Evolutionary conservation across 176 grass and related monocot species (phyloP).

Genomic region (Avena sativa): DNA sequence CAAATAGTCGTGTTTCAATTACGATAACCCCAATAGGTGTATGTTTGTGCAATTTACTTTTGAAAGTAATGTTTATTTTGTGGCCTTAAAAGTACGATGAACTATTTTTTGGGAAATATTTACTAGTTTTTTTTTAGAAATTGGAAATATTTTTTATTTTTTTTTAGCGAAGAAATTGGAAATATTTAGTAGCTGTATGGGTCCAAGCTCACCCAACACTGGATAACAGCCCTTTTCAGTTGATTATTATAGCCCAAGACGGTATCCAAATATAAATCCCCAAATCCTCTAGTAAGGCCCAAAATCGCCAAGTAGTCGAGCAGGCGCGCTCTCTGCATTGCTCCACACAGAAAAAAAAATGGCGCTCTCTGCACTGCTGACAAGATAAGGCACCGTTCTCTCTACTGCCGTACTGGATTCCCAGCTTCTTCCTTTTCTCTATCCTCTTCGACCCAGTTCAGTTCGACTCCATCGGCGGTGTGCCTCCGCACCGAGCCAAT

Average conservation of each 20-base stretch:
- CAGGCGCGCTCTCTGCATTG: not conserved
- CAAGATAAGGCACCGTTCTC: slow-evolving; percentile 61
- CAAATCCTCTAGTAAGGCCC: not conserved
- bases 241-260: not conserved
- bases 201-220: not conserved
- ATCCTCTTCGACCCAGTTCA: slow-evolving; percentile 26
- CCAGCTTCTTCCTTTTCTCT: slow-evolving; percentile 22
- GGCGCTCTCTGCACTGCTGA: not conserved
- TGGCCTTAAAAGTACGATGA: too few species aligned
- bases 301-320: not conserved
- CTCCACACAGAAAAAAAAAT: too few species aligned
- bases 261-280: not conserved
- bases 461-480: slow-evolving; percentile 7
- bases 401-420: not conserved
- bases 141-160: too few species aligned
- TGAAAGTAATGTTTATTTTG: too few species aligned
- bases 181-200: not conserved
- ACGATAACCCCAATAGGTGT: too few species aligned
- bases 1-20: too few species aligned
- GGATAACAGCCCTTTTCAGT: not conserved
- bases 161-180: too few species aligned
- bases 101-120: too few species aligned
- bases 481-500: slow-evolving; percentile 37
- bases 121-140: not conserved
- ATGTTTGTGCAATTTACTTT: too few species aligned